Base-by-base conservation (phyloP, 1,284 basidiomycete species). In the Malassezia yamatoensis region DNA sequence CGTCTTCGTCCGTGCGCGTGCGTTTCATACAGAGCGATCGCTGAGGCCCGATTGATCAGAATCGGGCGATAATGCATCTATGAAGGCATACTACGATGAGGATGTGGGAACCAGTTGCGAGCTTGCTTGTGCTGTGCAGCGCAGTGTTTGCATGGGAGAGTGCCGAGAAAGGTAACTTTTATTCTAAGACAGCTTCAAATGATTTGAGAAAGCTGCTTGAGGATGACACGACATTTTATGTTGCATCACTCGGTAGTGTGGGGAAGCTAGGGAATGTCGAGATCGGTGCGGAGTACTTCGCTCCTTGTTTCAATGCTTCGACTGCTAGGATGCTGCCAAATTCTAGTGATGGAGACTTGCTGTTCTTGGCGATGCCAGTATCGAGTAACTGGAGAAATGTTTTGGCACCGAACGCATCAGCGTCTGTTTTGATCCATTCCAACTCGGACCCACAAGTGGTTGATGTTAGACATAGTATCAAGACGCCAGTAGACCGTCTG, bases 361-460 rank as follows among this genome's bases (percentile, higher is more conserved):
- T 70, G 42, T 62, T 70, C 42, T 61, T 74, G 11, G 72, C 67
- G 9, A 42, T 73, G 33, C 67, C 70, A 7, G 66, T 73, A 51
- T 74, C 71, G 16, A 67, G 71, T 44, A 61, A 63, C 8, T 74
- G 71, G 71, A 46, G 60, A 18, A 69, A 69, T 51, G 60, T 63
- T 7, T 57, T 72, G 6, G 43, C 53, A 12, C 54, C 62, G 34
- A 42, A 51, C 21, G 58, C 58, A n/a, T 67, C 65, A 37, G 68
- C 59, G 16, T 68, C 68, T 7, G 45, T 67, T 8, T 58, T 57
- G 58, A 62, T 74, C 20, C 60, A 44, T 6, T 61, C 65, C 12
- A 68, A 64, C 33, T 33, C 68, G 13, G 61, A 67, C 37, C 60
- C 64, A 13, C 9, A 41, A 2, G 45, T 64, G 0, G 60, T 66